Evolutionary conservation across 768 basidiomycete genomes (phyloP).

Genomic region (Multifurca ochricompacta): DNA sequence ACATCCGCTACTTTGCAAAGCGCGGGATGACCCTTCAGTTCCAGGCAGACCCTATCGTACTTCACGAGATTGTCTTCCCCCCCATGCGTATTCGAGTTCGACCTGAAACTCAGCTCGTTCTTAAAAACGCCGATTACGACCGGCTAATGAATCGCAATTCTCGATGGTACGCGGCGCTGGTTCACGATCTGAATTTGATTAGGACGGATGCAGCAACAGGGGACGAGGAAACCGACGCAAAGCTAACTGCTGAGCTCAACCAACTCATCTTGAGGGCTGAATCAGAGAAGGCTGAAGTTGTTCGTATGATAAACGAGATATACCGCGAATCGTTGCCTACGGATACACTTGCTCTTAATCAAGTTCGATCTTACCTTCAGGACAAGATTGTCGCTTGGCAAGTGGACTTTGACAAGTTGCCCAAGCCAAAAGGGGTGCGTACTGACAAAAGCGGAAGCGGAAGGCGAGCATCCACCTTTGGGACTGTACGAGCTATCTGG

Average conservation of each 20-base stretch:
- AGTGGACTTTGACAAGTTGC: slow-evolving; percentile 80
- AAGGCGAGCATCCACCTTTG: slow-evolving; percentile 53
- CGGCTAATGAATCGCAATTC: slow-evolving; percentile 63
- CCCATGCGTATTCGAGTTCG: slow-evolving; percentile 79
- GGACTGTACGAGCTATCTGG: slow-evolving; percentile 67
- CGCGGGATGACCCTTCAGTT: slow-evolving; percentile 84
- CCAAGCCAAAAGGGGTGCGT: slow-evolving; percentile 51
- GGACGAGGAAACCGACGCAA: slow-evolving; percentile 62
- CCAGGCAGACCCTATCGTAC: slow-evolving; percentile 70
- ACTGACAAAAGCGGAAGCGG: slow-evolving; percentile 40
- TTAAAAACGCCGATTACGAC: slow-evolving; percentile 90
- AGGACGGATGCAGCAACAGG: slow-evolving; percentile 74
- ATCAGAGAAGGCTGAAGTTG: slow-evolving; percentile 65
- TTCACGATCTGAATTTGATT: slow-evolving; percentile 70
- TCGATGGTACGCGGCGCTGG: slow-evolving; percentile 65
- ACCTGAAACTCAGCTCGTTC: slow-evolving; percentile 77
- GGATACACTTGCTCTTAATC: slow-evolving; percentile 83
- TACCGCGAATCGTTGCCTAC: slow-evolving; percentile 75
- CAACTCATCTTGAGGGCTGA: slow-evolving; percentile 65
- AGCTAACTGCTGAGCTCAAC: slow-evolving; percentile 55
- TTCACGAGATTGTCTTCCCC: slow-evolving; percentile 87
- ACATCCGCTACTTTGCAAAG: slow-evolving; percentile 83
- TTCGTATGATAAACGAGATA: slow-evolving; percentile 62
- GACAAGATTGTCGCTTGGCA: slow-evolving; percentile 98
- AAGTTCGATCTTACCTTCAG: slow-evolving; percentile 79